Percentiles rank a stretch among this genome's conserved stretches.
phyloP scores from a whole-genome alignment of 73 alveolate genomes.

The Halteria grandinella region DNA sequence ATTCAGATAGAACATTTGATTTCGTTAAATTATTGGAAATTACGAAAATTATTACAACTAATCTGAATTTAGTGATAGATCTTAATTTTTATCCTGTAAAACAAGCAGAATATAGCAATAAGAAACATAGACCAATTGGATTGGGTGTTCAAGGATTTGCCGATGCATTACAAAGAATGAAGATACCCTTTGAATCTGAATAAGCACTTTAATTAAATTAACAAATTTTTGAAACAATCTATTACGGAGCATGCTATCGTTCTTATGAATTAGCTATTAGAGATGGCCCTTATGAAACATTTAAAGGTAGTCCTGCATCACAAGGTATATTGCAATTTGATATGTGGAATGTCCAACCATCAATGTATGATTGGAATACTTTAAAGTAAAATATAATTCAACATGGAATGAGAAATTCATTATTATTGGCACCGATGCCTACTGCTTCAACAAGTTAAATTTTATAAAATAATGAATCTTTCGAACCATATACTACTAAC shows the following conservation, averaged over 20 bases:
- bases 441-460: slow-evolving; percentile 92
- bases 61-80: slow-evolving; percentile 62
- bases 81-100: slow-evolving; percentile 48
- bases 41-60: slow-evolving; percentile 60
- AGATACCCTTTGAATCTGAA: slow-evolving; percentile 84
- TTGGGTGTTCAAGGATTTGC: slow-evolving; percentile 95
- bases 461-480: slow-evolving; percentile 87
- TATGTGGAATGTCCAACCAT: slow-evolving; percentile 69
- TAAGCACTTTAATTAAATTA: slow-evolving; percentile 75
- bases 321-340: slow-evolving; percentile 77
- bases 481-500: slow-evolving; percentile 92
- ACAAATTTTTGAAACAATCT: slow-evolving; percentile 88
- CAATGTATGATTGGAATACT: slow-evolving; percentile 74
- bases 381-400: slow-evolving; percentile 68
- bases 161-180: slow-evolving; percentile 83
- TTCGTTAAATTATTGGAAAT: slow-evolving; percentile 79
- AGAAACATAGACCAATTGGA: slow-evolving; percentile 94
- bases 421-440: slow-evolving; percentile 96
- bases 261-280: slow-evolving; percentile 81
- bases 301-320: slow-evolving; percentile 69
- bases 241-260: slow-evolving; percentile 84
- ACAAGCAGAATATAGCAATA: slow-evolving; percentile 80
- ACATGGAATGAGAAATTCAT: slow-evolving; percentile 89
- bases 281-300: slow-evolving; percentile 69
- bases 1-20: slow-evolving; percentile 70